phyloP scores from a whole-genome alignment of 768 basidiomycete genomes.

The Russula foetens region DNA sequence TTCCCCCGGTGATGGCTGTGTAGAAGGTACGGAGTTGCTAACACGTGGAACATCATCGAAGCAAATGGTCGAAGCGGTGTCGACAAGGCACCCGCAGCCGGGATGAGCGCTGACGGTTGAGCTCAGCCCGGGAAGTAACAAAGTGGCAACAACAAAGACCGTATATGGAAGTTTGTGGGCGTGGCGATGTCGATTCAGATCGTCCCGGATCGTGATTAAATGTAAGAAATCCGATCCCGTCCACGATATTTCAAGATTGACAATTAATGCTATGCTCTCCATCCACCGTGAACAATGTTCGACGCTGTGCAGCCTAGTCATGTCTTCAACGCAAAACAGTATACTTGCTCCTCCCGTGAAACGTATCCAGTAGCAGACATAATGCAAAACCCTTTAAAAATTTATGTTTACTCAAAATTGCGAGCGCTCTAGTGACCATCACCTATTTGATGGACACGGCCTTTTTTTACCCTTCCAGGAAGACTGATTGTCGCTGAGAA shows the following conservation, averaged over 20 bases:
- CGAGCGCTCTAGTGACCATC: slow-evolving; percentile 2
- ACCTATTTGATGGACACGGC: background rate
- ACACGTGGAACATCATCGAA: slow-evolving; percentile 4
- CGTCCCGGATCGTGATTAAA: background rate
- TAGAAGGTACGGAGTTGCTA: background rate
- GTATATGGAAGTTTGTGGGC: background rate
- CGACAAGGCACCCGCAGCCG: background rate
- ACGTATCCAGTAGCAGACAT: too few relatives aligned
- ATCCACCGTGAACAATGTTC: background rate
- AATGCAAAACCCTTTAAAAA: too few relatives aligned
- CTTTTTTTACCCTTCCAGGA: background rate
- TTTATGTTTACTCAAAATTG: background rate
- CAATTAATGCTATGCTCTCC: too few relatives aligned
- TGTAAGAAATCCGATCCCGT: background rate
- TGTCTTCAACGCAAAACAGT: too few relatives aligned
- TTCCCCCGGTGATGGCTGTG: background rate
- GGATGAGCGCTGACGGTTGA: background rate
- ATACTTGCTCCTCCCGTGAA: too few relatives aligned
- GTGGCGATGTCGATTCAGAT: background rate
- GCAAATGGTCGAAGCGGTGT: background rate
- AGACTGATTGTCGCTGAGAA: background rate
- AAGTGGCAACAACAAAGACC: background rate
- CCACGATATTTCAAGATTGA: background rate
- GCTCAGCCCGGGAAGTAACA: background rate
- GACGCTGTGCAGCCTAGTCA: too few relatives aligned